Conservation (phyloP, 1,284 basidiomycete species). For the Golubevia pallescens region DNA sequence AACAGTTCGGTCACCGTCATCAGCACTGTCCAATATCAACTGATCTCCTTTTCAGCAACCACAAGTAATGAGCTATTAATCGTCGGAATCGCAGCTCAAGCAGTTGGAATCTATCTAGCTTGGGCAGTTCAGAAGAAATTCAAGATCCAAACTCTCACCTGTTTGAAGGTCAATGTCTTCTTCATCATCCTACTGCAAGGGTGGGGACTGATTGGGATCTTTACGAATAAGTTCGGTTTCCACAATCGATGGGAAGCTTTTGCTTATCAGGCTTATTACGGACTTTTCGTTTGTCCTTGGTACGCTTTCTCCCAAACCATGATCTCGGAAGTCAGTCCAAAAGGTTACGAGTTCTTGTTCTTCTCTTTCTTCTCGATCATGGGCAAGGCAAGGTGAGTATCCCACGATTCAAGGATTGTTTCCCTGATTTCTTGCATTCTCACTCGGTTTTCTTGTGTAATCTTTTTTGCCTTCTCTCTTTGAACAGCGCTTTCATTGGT, state of each 20-base stretch:
- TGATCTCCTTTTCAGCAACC: conserved; percentile 75
- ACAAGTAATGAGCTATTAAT: conserved; percentile 75
- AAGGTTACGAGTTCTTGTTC: conserved; percentile 71
- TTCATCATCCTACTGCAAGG: conserved; percentile 78
- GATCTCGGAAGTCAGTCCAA: conserved; percentile 81
- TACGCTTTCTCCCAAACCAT: conserved; percentile 83
- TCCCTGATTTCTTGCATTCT: background rate
- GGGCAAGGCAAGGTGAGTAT: conserved; percentile 72
- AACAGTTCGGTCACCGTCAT: conserved; percentile 80
- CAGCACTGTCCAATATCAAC: conserved; percentile 78
- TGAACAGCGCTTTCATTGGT: conserved; percentile 14
- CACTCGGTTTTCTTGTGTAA: conserved; percentile 73
- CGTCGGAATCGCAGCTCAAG: conserved; percentile 78
- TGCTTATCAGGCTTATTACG: conserved; percentile 81
- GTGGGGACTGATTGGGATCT: conserved; percentile 86
- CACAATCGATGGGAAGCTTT: conserved; percentile 85
- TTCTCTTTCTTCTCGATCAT: conserved; percentile 77
- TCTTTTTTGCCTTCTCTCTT: conserved; percentile 44
- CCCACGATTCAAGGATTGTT: conserved; percentile 76
- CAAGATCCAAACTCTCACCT: conserved; percentile 72
- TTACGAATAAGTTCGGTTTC: conserved; percentile 78
- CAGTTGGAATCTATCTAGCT: conserved; percentile 74
- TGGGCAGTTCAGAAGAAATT: conserved; percentile 81
- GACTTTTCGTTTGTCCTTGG: conserved; percentile 83
- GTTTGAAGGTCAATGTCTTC: conserved; percentile 77